These are phyloP conservation scores for Hyaloscypha bicolor DNA, from an alignment of 495 filamentous ascomycete species.

Conservation along the genomic window DNA sequence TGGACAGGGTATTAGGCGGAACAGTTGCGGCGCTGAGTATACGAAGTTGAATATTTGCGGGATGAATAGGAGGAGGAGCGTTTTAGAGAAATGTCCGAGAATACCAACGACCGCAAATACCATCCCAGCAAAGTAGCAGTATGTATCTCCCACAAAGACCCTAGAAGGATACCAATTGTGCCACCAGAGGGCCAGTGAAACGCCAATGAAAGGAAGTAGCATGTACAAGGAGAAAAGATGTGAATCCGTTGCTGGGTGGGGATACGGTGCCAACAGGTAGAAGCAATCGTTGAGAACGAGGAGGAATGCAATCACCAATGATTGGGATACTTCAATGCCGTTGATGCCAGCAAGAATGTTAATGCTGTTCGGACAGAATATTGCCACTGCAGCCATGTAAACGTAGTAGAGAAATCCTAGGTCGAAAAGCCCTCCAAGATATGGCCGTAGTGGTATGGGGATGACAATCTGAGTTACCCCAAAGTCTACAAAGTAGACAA, in stretches of 20 bases:
- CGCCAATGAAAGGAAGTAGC: slow-evolving; percentile 89
- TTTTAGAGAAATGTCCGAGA: slow-evolving; percentile 97
- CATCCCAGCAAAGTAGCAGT: slow-evolving; percentile 99
- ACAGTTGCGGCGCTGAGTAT: slow-evolving; percentile 90
- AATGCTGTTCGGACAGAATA: slow-evolving; percentile 97
- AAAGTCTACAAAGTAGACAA: slow-evolving; percentile 98
- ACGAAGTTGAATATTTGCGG: slow-evolving; percentile 97
- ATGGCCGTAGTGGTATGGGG: slow-evolving; percentile 78
- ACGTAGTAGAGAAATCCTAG: slow-evolving; percentile 90
- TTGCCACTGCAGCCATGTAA: slow-evolving; percentile 94
- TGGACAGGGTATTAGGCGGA: slow-evolving; percentile 86
- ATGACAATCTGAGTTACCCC: slow-evolving; percentile 94
- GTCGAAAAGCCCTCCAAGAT: slow-evolving; percentile 77
- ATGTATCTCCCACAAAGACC: slow-evolving; percentile 97
- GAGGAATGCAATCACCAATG: slow-evolving; percentile 83
- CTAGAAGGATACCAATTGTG: slow-evolving; percentile 97
- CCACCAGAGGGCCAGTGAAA: slow-evolving; percentile 79
- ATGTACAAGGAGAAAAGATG: slow-evolving; percentile 96
- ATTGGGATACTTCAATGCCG: slow-evolving; percentile 94
- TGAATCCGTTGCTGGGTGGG: slow-evolving; percentile 92
- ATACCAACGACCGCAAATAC: slow-evolving; percentile 97
- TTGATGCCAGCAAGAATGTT: slow-evolving; percentile 99
- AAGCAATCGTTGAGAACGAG: slow-evolving; percentile 81
- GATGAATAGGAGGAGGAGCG: slow-evolving; percentile 83
- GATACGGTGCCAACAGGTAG: slow-evolving; percentile 77